A percentile compares a stretch with the other conserved stretches of the same genome.
These are phyloP conservation scores for Candida easanensis DNA, from an alignment of 805 yeast species.

Conservation along the genomic window DNA sequence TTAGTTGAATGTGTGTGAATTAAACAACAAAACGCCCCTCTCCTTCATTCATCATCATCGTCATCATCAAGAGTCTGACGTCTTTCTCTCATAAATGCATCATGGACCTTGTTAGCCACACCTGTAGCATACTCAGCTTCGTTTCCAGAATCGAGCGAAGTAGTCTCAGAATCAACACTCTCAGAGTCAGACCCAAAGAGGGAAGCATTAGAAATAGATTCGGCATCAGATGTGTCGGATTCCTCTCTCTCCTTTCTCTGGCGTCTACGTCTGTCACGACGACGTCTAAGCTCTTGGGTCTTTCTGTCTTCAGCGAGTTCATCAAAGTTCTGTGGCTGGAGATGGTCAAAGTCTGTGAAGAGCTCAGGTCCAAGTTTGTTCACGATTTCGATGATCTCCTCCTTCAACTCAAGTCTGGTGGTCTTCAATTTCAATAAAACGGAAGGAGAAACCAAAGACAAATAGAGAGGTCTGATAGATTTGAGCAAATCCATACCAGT, in stretches of 20 bases:
- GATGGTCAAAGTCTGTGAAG: slow-evolving; percentile 76
- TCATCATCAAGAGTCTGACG: slow-evolving; percentile 10
- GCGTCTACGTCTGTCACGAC: slow-evolving; percentile 31
- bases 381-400: slow-evolving; percentile 73
- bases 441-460: slow-evolving; percentile 57
- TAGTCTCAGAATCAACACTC: slow-evolving; percentile 27
- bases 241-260: slow-evolving; percentile 15
- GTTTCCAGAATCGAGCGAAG: slow-evolving; percentile 22
- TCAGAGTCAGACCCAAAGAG: slow-evolving; percentile 38
- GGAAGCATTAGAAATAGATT: slow-evolving; percentile 38
- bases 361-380: slow-evolving; percentile 80
- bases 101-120: slow-evolving; percentile 25
- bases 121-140: slow-evolving; percentile 22
- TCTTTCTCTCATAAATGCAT: slow-evolving; percentile 28
- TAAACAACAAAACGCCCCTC: too few relatives aligned
- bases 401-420: slow-evolving; percentile 59
- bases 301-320: slow-evolving; percentile 35
- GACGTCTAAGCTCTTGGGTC: slow-evolving; percentile 35
- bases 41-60: too few relatives aligned
- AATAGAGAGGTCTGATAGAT: slow-evolving; percentile 76
- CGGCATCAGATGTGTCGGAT: slow-evolving; percentile 38
- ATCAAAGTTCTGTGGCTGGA: slow-evolving; percentile 26
- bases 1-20: too few relatives aligned
- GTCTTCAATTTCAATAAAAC: slow-evolving; percentile 57
- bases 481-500: slow-evolving; percentile 87